These are phyloP conservation scores for Suillus paluster DNA, from an alignment of 768 basidiomycete species.

Conservation along the genomic window DNA sequence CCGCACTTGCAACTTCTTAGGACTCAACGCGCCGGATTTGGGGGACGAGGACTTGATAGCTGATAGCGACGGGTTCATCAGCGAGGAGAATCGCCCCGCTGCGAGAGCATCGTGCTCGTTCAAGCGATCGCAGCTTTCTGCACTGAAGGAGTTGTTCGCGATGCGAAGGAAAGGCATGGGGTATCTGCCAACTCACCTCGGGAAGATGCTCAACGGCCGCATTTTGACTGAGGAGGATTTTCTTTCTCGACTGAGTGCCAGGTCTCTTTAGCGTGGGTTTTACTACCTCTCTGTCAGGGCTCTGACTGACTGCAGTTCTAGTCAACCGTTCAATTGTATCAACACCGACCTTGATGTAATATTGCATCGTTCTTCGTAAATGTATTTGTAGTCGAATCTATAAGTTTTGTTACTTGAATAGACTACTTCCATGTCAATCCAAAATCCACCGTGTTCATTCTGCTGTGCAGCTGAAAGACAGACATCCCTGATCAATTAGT, in stretches of 20 bases:
- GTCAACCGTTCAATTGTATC: neutral
- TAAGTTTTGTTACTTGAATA: neutral
- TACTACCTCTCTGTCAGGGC: too few relatives aligned
- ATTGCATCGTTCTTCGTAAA: neutral
- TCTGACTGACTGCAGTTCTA: neutral
- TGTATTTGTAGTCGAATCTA: neutral
- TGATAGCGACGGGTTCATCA: too few relatives aligned
- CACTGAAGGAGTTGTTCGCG: too few relatives aligned
- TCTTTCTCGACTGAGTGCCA: neutral
- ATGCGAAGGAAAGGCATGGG: slow-evolving; percentile 44
- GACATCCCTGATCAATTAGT: neutral
- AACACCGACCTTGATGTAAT: neutral
- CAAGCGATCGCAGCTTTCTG: too few relatives aligned
- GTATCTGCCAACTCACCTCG: slow-evolving; percentile 44
- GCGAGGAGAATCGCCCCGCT: too few relatives aligned
- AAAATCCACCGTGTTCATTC: too few relatives aligned
- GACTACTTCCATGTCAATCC: too few relatives aligned
- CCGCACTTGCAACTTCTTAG: too few relatives aligned
- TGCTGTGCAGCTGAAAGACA: neutral
- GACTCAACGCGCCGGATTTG: too few relatives aligned
- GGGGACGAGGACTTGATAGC: too few relatives aligned
- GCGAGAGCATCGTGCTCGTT: too few relatives aligned
- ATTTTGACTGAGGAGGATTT: slow-evolving; percentile 32
- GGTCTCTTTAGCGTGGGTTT: neutral
- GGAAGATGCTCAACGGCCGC: slow-evolving; percentile 40